These are phyloP conservation scores for Globisporangium canariense DNA, from an alignment of 352 stramenopile species.

Conservation along the genomic window DNA sequence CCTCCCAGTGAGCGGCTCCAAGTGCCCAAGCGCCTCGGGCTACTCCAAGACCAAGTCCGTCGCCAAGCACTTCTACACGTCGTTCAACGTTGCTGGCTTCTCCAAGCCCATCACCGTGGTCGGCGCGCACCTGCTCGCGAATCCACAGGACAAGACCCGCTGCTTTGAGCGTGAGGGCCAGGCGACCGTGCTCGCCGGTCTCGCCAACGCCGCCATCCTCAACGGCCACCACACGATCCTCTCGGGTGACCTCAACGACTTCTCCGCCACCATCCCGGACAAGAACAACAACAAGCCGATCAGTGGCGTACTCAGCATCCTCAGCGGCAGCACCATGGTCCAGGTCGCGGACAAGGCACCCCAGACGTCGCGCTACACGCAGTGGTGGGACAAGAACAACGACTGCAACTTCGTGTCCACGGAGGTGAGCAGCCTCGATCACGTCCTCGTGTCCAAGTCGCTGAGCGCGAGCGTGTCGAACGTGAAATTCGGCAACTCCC, in stretches of 20 bases:
- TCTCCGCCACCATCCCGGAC: constrained; percentile 41
- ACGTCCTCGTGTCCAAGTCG: constrained; percentile 60
- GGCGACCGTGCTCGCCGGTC: constrained; percentile 41
- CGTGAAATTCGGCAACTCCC: constrained; percentile 47
- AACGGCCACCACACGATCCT: constrained; percentile 56
- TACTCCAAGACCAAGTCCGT: constrained; percentile 46
- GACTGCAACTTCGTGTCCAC: constrained; percentile 51
- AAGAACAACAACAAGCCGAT: constrained; percentile 63
- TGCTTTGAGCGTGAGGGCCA: constrained; percentile 65
- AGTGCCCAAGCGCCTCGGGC: constrained; percentile 37
- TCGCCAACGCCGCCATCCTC: constrained; percentile 38
- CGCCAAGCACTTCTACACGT: constrained; percentile 73
- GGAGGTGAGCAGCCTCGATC: constrained; percentile 52
- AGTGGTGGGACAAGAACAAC: constrained; percentile 64
- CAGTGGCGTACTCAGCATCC: constrained; percentile 46
- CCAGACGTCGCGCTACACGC: constrained; percentile 44
- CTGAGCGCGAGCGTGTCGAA: constrained; percentile 33
- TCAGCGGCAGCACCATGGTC: constrained; percentile 40
- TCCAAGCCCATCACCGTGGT: constrained; percentile 66
- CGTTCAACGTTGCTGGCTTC: constrained; percentile 60
- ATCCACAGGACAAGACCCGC: constrained; percentile 48
- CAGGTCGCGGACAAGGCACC: constrained; percentile 38
- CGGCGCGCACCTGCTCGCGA: constrained; percentile 58
- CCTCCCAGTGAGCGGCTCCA: constrained; percentile 51
- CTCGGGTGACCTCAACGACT: constrained; percentile 73